Conservation (phyloP, 176 grass and related monocot genomes). For the Oryza nivara region DNA sequence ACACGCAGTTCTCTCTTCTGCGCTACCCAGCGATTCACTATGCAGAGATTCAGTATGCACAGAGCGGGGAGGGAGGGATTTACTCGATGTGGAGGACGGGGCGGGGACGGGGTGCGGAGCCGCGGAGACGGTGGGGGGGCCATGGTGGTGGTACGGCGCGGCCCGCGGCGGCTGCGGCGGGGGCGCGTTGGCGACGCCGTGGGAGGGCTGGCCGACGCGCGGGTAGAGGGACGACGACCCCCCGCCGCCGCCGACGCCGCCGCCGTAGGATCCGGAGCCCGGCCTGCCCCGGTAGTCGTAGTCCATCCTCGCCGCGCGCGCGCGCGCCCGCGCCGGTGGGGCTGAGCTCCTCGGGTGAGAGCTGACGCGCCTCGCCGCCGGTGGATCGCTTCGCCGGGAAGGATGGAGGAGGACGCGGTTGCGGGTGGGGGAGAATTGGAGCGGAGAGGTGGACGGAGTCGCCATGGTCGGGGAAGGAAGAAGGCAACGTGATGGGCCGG, state of each 20-base stretch:
- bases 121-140: not conserved
- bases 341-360: not conserved
- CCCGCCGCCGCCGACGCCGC: not conserved
- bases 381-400: not conserved
- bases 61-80: not conserved
- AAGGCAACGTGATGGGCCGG: not conserved
- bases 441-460: not conserved
- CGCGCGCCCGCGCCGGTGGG: not conserved
- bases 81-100: conserved; percentile 49
- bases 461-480: not conserved
- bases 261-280: conserved; percentile 46
- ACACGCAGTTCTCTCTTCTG: not conserved
- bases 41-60: not conserved
- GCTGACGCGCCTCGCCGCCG: not conserved
- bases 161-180: conserved; percentile 26
- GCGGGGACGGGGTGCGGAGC: not conserved
- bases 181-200: conserved; percentile 20
- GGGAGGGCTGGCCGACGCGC: conserved; percentile 40
- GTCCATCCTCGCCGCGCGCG: conserved; percentile 32
- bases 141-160: conserved; percentile 50
- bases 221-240: conserved; percentile 47
- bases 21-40: not conserved
- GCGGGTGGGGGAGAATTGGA: not conserved
- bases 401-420: conserved; percentile 9
- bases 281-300: conserved; percentile 57